Conservation (phyloP, 768 basidiomycete species). For the Xerocomellus amylosporus region DNA sequence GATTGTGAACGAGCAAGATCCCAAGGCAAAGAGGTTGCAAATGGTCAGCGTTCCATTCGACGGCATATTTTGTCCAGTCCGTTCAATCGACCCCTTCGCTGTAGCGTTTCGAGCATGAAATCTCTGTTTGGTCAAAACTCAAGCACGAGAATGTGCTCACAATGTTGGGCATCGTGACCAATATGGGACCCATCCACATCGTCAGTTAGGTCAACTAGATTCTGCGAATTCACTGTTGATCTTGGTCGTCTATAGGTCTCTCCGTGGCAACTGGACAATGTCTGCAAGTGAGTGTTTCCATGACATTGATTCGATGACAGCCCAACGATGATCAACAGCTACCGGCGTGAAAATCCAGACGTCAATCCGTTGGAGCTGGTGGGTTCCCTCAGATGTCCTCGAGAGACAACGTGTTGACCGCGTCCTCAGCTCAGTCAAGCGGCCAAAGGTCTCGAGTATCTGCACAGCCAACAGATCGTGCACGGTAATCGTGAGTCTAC, state of each 20-base stretch:
- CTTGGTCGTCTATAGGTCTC: constrained; percentile 43
- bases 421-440: constrained; percentile 47
- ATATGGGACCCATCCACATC: constrained; percentile 52
- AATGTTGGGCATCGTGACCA: constrained; percentile 57
- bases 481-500: constrained; percentile 58
- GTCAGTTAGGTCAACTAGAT: constrained; percentile 22
- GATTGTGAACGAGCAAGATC: constrained; percentile 43
- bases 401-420: not conserved
- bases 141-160: constrained; percentile 44
- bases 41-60: constrained; percentile 11
- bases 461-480: constrained; percentile 50
- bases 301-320: not conserved
- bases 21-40: constrained; percentile 42
- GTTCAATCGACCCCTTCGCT: not conserved
- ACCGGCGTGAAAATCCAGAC: constrained; percentile 35
- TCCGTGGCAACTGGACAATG: constrained; percentile 60
- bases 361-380: constrained; percentile 46
- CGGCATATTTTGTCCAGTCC: not conserved
- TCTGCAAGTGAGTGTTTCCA: constrained; percentile 41
- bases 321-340: constrained; percentile 32
- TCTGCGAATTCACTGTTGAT: not conserved
- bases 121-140: constrained; percentile 51
- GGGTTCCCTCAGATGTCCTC: not conserved
- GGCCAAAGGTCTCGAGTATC: constrained; percentile 54
- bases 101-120: constrained; percentile 58